Evolutionary conservation across 2,329 filamentous ascomycete genomes (phyloP).

Genomic region (Pestalotiopsis fici): DNA sequence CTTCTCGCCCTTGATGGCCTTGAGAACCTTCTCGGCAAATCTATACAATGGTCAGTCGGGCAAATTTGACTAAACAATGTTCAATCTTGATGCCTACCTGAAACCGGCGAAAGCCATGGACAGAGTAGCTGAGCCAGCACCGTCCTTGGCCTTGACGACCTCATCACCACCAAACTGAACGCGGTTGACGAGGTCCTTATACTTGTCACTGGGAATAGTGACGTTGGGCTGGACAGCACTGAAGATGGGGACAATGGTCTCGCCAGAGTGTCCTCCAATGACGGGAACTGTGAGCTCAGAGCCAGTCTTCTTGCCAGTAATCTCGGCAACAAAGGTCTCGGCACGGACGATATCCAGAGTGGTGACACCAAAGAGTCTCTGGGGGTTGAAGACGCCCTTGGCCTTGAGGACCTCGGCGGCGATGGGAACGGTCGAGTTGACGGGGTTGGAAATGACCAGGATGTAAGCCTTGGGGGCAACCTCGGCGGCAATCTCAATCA

Average conservation of each 20-base stretch:
- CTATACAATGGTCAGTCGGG: conserved; percentile 40
- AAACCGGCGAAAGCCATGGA: conserved; percentile 96
- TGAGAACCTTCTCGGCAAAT: conserved; percentile 93
- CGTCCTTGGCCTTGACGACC: conserved; percentile 93
- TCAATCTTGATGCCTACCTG: conserved; percentile 58
- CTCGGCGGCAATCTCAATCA: conserved; percentile 86
- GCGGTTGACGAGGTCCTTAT: conserved; percentile 87
- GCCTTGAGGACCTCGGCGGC: conserved; percentile 95
- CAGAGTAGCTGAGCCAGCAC: conserved; percentile 84
- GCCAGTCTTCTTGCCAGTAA: conserved; percentile 80
- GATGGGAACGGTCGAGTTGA: conserved; percentile 98
- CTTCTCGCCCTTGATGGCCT: conserved; percentile 85
- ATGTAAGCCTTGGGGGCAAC: conserved; percentile 90
- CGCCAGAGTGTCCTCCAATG: conserved; percentile 94
- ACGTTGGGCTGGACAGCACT: conserved; percentile 83
- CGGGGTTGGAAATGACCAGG: conserved; percentile 98
- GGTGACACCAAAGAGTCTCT: conserved; percentile 97
- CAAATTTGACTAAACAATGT: not conserved
- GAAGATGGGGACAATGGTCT: conserved; percentile 97
- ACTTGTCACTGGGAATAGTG: conserved; percentile 84
- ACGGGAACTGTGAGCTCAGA: conserved; percentile 86
- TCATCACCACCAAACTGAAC: conserved; percentile 98
- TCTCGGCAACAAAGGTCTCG: conserved; percentile 91
- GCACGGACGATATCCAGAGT: conserved; percentile 98
- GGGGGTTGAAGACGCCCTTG: conserved; percentile 89